phyloP scores from a whole-genome alignment of 805 yeast genomes.

The Zygosaccharomyces gambellarensis region DNA sequence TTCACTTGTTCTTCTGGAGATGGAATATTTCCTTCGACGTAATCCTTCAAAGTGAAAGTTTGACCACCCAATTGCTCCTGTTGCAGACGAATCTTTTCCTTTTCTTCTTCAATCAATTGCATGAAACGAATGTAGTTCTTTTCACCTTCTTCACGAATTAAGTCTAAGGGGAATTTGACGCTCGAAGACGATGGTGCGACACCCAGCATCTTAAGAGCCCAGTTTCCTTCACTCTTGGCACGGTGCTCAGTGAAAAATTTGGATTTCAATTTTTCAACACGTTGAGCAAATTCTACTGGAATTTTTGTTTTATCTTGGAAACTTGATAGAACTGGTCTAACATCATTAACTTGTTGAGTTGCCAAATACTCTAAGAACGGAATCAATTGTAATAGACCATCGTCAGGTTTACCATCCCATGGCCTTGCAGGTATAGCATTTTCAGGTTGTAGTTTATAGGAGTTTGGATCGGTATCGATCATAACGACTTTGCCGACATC shows the following conservation, averaged over 20 bases:
- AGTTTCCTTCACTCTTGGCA: conserved; percentile 41
- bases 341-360: conserved; percentile 77
- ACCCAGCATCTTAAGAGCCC: conserved; percentile 63
- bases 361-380: conserved; percentile 95
- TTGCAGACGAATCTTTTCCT: conserved; percentile 52
- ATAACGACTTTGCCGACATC: conserved; percentile 76
- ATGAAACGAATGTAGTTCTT: conserved; percentile 79
- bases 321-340: conserved; percentile 78
- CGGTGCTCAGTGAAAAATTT: conserved; percentile 58
- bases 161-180: conserved; percentile 64
- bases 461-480: conserved; percentile 70
- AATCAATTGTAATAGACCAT: conserved; percentile 69
- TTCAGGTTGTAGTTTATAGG: conserved; percentile 81
- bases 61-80: conserved; percentile 80
- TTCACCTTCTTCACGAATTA: conserved; percentile 88
- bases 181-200: conserved; percentile 27
- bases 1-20: conserved; percentile 59
- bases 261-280: conserved; percentile 71
- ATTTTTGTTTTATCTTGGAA: conserved; percentile 63
- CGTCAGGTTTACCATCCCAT: conserved; percentile 87
- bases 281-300: conserved; percentile 71
- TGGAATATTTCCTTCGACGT: conserved; percentile 79
- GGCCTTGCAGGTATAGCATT: conserved; percentile 81
- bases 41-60: conserved; percentile 77
- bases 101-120: conserved; percentile 81